These are phyloP conservation scores for Trichothecium sympodiale DNA, from an alignment of 2,329 filamentous ascomycete genomes.

Conservation along the genomic window DNA sequence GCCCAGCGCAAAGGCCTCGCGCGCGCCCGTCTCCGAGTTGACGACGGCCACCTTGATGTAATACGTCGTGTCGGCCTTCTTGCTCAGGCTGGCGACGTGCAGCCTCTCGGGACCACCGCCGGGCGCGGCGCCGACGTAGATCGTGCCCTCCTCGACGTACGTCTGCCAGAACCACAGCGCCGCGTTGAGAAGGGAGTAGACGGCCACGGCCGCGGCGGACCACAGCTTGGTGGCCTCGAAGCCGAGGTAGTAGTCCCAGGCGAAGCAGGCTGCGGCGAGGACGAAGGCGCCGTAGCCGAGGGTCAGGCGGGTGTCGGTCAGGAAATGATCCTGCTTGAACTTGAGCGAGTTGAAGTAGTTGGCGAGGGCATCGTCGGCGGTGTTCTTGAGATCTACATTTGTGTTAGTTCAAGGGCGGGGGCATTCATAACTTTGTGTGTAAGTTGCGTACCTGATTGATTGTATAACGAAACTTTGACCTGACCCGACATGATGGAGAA, in stretches of 20 bases:
- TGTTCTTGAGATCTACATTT: conserved; percentile 79
- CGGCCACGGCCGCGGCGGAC: conserved; percentile 65
- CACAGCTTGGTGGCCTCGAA: conserved; percentile 78
- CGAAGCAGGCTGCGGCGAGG: conserved; percentile 75
- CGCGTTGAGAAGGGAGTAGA: conserved; percentile 72
- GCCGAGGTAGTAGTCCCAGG: conserved; percentile 82
- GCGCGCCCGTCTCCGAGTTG: conserved; percentile 3
- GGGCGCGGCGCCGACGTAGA: conserved; percentile 64
- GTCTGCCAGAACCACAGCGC: conserved; percentile 76
- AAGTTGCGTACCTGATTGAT: conserved; percentile 43
- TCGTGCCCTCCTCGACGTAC: conserved; percentile 66
- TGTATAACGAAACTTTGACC: conserved; percentile 56
- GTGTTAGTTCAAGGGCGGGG: conserved; percentile 1
- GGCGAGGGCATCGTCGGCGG: conserved; percentile 85
- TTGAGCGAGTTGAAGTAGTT: conserved; percentile 85
- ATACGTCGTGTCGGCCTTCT: conserved; percentile 77
- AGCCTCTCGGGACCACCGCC: too few relatives aligned
- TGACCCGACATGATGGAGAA: conserved; percentile 19
- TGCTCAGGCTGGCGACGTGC: conserved; percentile 55
- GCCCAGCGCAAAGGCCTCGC: conserved; percentile 38
- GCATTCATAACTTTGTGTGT: conserved; percentile 1
- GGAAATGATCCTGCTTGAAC: conserved; percentile 71
- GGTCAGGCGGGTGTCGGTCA: conserved; percentile 70
- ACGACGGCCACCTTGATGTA: conserved; percentile 55
- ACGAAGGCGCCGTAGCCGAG: conserved; percentile 76